These are phyloP conservation scores for Gremmenia infestans DNA, from an alignment of 2,329 filamentous ascomycete genomes.

Conservation along the genomic window DNA sequence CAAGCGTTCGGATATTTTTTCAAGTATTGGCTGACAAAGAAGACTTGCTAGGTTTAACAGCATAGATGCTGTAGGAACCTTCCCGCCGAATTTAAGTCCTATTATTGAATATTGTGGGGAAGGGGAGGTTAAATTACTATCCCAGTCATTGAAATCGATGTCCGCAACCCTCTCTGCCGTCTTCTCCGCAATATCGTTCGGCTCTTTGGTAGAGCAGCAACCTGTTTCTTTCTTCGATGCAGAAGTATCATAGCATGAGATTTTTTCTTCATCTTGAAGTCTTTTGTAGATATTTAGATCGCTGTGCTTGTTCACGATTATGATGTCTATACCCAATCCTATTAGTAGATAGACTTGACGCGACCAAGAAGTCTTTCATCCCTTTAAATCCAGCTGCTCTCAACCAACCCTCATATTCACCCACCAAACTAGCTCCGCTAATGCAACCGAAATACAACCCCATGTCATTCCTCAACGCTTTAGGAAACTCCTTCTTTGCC, in stretches of 20 bases:
- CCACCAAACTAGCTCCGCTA: slow-evolving; percentile 48
- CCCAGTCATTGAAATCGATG: slow-evolving; percentile 47
- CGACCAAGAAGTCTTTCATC: slow-evolving; percentile 19
- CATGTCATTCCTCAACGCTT: slow-evolving; percentile 43
- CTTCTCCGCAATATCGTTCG: neutral
- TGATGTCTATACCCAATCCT: slow-evolving; percentile 31
- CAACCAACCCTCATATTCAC: slow-evolving; percentile 49
- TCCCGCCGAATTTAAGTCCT: neutral
- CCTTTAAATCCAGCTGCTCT: slow-evolving; percentile 45
- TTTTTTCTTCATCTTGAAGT: neutral
- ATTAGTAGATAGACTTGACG: neutral
- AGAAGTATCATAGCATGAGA: neutral
- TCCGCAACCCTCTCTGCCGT: slow-evolving; percentile 7
- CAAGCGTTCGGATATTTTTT: too few relatives aligned
- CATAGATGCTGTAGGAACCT: slow-evolving; percentile 48
- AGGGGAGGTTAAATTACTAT: slow-evolving; percentile 36
- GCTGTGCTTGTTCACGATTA: slow-evolving; percentile 41
- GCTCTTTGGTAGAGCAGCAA: too few relatives aligned
- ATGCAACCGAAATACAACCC: slow-evolving; percentile 57
- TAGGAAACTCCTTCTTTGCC: slow-evolving; percentile 38
- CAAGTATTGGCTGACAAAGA: too few relatives aligned
- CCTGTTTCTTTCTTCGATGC: neutral
- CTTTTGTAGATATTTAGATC: slow-evolving; percentile 44
- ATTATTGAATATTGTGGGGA: neutral
- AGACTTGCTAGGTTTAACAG: slow-evolving; percentile 34